Evolutionary conservation across 306 rosid genomes (phyloP).

Genomic region (Begonia loranthoides): DNA sequence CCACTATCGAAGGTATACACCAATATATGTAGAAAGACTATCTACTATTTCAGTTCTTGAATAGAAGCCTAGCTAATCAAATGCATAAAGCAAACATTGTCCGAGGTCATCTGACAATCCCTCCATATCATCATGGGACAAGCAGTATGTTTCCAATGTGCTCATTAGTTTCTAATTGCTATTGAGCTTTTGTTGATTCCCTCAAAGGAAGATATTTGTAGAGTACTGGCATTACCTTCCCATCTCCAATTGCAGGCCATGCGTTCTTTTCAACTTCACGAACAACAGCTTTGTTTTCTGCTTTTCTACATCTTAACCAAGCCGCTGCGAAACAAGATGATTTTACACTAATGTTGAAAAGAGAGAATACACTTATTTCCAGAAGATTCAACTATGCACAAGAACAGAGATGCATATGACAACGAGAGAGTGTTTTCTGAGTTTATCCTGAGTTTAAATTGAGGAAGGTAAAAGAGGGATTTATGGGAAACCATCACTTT

Average conservation of each 20-base stretch:
- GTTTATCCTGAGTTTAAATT: too few species aligned
- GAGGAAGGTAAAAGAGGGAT: too few species aligned
- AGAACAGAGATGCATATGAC: not conserved
- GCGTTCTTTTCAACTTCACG: slow-evolving; percentile 80
- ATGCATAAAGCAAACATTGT: too few species aligned
- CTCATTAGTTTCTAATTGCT: slow-evolving; percentile 51
- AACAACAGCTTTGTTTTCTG: slow-evolving; percentile 62
- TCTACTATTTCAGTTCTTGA: too few species aligned
- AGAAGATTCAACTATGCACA: not conserved
- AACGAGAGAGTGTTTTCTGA: too few species aligned
- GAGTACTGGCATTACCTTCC: slow-evolving; percentile 71
- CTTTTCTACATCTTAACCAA: slow-evolving; percentile 53
- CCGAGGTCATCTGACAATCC: too few species aligned
- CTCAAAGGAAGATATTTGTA: slow-evolving; percentile 51
- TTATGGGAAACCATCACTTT: not conserved
- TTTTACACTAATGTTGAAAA: not conserved
- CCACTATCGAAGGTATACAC: too few species aligned
- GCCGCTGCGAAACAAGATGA: slow-evolving; percentile 42
- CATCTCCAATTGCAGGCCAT: slow-evolving; percentile 83
- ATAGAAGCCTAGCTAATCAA: too few species aligned
- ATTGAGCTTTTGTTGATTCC: slow-evolving; percentile 70
- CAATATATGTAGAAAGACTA: too few species aligned
- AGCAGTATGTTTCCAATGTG: slow-evolving; percentile 85
- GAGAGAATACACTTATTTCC: not conserved
- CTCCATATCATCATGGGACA: slow-evolving; percentile 20